A percentile compares a stretch with the other conserved stretches of the same genome.
These are phyloP conservation scores for Septoria linicola DNA, from an alignment of 2,329 filamentous ascomycete genomes.

Conservation along the genomic window DNA sequence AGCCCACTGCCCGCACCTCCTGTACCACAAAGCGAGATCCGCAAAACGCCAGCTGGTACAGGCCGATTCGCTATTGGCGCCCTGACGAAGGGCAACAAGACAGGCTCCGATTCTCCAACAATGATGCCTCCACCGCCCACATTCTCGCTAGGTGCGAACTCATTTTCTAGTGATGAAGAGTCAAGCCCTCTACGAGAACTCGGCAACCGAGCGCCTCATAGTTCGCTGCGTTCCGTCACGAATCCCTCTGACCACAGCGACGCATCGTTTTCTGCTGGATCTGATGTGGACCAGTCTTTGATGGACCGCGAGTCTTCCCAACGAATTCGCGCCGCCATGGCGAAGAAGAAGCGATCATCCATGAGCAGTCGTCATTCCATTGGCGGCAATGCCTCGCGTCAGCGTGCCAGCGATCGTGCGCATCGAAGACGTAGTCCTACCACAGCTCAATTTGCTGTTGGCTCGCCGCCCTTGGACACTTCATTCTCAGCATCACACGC, in stretches of 20 bases:
- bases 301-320: constrained; percentile 31
- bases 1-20: constrained; percentile 59
- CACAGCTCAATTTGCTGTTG: constrained; percentile 40
- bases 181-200: constrained; percentile 49
- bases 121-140: constrained; percentile 45
- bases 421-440: constrained; percentile 59
- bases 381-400: constrained; percentile 37
- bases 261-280: constrained; percentile 25
- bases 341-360: constrained; percentile 45
- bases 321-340: constrained; percentile 49
- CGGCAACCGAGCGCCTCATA: constrained; percentile 43
- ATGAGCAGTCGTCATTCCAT: constrained; percentile 26
- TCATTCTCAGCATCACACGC: constrained; percentile 66
- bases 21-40: constrained; percentile 60
- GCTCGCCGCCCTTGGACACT: constrained; percentile 56
- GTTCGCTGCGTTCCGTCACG: constrained; percentile 24
- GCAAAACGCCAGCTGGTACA: constrained; percentile 37
- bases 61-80: constrained; percentile 87
- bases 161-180: constrained; percentile 60
- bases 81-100: constrained; percentile 60
- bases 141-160: constrained; percentile 57
- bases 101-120: constrained; percentile 53
- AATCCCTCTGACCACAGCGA: constrained; percentile 32
- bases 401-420: constrained; percentile 37
- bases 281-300: constrained; percentile 23